Evolutionary conservation across 148 eudicot genomes (phyloP).

Genomic region (Rhododendron mucronatum): DNA sequence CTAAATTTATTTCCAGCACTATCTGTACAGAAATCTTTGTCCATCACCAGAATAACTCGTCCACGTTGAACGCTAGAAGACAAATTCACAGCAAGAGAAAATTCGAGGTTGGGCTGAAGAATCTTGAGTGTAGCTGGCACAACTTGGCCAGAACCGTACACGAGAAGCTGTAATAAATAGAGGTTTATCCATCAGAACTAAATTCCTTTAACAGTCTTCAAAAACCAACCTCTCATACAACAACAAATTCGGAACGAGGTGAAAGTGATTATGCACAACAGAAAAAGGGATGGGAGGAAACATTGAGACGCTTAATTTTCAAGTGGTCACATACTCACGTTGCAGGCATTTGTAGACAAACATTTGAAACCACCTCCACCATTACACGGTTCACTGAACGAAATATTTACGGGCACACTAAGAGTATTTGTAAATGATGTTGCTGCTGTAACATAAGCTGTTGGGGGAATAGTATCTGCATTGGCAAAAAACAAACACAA

Average conservation of each 20-base stretch:
- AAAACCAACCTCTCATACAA: conserved; percentile 6
- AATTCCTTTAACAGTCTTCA: not conserved
- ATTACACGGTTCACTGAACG: conserved; percentile 78
- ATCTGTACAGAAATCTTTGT: conserved; percentile 74
- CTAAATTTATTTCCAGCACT: conserved; percentile 73
- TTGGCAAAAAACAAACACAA: not conserved
- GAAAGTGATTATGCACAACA: not conserved
- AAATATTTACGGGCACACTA: conserved; percentile 54
- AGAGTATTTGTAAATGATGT: conserved; percentile 56
- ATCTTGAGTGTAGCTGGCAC: conserved; percentile 58
- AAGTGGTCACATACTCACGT: conserved; percentile 62
- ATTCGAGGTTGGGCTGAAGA: conserved; percentile 61
- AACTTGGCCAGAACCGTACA: conserved; percentile 79
- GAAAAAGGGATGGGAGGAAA: not conserved
- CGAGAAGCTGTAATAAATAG: conserved; percentile 61
- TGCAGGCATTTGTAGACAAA: conserved; percentile 64
- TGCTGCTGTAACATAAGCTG: conserved; percentile 61
- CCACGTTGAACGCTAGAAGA: conserved; percentile 53
- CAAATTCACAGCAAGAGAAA: conserved; percentile 50
- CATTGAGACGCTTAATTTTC: not conserved
- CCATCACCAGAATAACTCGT: conserved; percentile 66
- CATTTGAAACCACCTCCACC: conserved; percentile 82
- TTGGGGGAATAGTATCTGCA: conserved; percentile 83
- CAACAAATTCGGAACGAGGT: not conserved
- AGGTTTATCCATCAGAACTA: conserved; percentile 2